Evolutionary conservation across 495 filamentous ascomycete genomes (phyloP).

Genomic region (Filosporella fistucella): DNA sequence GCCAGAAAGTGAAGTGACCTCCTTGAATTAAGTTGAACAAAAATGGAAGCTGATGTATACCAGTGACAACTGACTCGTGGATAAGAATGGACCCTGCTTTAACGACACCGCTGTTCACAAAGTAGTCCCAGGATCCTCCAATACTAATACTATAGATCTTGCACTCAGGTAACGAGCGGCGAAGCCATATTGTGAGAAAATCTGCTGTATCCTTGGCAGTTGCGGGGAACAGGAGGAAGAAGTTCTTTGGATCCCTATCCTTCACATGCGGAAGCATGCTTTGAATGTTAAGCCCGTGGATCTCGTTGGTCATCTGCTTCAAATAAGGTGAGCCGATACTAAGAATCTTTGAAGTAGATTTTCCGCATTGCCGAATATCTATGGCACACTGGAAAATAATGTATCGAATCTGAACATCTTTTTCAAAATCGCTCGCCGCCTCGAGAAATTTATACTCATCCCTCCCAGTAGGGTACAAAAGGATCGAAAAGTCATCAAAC

Average conservation of each 20-base stretch:
- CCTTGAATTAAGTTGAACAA: background rate
- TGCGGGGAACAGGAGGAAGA: conserved; percentile 20
- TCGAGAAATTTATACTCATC: conserved; percentile 20
- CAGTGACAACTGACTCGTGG: conserved; percentile 19
- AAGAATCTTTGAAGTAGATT: background rate
- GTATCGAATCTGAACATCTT: conserved; percentile 16
- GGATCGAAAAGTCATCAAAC: conserved; percentile 4
- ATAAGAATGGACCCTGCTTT: conserved; percentile 11
- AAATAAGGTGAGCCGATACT: background rate
- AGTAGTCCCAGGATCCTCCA: conserved; percentile 21
- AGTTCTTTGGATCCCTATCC: background rate
- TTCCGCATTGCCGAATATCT: background rate
- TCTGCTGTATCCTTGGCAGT: conserved; percentile 3
- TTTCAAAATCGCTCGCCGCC: background rate
- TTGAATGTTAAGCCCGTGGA: conserved; percentile 11
- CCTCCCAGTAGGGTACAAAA: conserved; percentile 13
- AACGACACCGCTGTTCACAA: conserved; percentile 1
- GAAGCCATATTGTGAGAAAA: conserved; percentile 16
- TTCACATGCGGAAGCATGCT: conserved; percentile 8
- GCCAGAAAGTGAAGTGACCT: conserved; percentile 10
- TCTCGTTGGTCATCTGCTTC: conserved; percentile 6
- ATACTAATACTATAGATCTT: conserved; percentile 17
- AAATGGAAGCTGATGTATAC: conserved; percentile 8
- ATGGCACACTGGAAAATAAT: conserved; percentile 15
- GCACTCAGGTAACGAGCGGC: conserved; percentile 1